Percentiles rank a stretch among this genome's conserved stretches.
Conservation (phyloP, 1,284 basidiomycete species). For the Tilletia walkeri region DNA sequence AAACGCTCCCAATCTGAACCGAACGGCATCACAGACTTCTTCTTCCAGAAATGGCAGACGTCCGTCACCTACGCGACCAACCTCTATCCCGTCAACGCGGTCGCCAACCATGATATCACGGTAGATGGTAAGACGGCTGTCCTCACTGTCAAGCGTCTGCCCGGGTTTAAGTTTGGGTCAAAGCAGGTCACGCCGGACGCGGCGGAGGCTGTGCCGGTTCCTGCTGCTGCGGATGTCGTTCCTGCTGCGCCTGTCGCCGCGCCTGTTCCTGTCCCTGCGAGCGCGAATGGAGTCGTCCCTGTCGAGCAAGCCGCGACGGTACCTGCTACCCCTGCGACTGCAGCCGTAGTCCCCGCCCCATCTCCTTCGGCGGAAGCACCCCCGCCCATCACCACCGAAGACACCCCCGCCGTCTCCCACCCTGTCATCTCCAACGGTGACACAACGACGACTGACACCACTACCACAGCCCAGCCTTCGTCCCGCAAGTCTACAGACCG, state of each 20-base stretch:
- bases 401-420: too few species aligned
- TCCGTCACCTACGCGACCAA: background rate
- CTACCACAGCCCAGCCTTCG: background rate
- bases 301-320: too few species aligned
- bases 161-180: background rate
- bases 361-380: too few species aligned
- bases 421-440: too few species aligned
- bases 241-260: background rate
- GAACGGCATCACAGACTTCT: constrained; percentile 3
- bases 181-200: background rate
- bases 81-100: background rate
- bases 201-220: background rate
- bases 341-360: too few species aligned
- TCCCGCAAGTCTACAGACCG: background rate
- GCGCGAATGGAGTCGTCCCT: too few species aligned
- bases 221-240: background rate
- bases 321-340: too few species aligned
- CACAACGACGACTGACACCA: too few species aligned
- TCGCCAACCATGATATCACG: background rate
- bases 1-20: constrained; percentile 3
- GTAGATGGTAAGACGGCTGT: background rate
- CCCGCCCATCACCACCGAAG: too few species aligned
- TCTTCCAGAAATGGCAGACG: constrained; percentile 2
- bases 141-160: background rate
- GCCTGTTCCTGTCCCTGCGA: background rate